phyloP scores from a whole-genome alignment of 768 basidiomycete species.

The Tulasnella sp. region DNA sequence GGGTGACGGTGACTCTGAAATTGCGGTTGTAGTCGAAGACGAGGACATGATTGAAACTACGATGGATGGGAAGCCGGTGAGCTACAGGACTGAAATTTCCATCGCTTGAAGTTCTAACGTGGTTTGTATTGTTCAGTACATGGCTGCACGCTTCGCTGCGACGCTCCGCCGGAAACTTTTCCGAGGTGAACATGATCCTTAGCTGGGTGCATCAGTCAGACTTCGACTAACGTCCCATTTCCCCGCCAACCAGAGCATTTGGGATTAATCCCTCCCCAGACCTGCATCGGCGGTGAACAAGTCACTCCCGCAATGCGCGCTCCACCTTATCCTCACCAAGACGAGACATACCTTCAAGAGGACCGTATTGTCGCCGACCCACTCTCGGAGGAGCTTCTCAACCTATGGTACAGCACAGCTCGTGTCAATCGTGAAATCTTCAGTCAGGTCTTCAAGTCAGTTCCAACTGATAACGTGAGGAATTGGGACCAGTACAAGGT shows the following conservation, averaged over 20 bases:
- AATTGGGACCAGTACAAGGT: slow-evolving; percentile 75
- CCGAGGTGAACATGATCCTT: slow-evolving; percentile 45
- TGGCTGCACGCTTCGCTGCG: slow-evolving; percentile 73
- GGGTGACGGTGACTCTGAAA: slow-evolving; percentile 92
- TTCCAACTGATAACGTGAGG: slow-evolving; percentile 74
- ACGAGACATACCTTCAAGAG: slow-evolving; percentile 50
- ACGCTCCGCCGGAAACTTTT: slow-evolving; percentile 76
- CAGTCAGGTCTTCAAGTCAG: slow-evolving; percentile 73
- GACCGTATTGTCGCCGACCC: slow-evolving; percentile 74
- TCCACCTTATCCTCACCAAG: slow-evolving; percentile 59
- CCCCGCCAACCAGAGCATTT: slow-evolving; percentile 57
- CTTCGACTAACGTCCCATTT: neutral
- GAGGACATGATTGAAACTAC: slow-evolving; percentile 59
- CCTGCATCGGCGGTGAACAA: slow-evolving; percentile 37
- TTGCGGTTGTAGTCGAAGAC: slow-evolving; percentile 88
- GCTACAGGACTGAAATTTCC: neutral
- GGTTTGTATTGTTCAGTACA: slow-evolving; percentile 35
- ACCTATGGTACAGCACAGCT: slow-evolving; percentile 63
- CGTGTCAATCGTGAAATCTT: slow-evolving; percentile 75
- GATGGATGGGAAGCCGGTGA: slow-evolving; percentile 63
- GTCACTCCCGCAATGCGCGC: slow-evolving; percentile 65
- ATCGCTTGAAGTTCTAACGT: neutral
- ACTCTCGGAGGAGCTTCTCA: slow-evolving; percentile 48
- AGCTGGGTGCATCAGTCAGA: too few species aligned
- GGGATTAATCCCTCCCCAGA: slow-evolving; percentile 73